Evolutionary conservation across 805 yeast genomes (phyloP).

Genomic region (Starmerella riodocensis): DNA sequence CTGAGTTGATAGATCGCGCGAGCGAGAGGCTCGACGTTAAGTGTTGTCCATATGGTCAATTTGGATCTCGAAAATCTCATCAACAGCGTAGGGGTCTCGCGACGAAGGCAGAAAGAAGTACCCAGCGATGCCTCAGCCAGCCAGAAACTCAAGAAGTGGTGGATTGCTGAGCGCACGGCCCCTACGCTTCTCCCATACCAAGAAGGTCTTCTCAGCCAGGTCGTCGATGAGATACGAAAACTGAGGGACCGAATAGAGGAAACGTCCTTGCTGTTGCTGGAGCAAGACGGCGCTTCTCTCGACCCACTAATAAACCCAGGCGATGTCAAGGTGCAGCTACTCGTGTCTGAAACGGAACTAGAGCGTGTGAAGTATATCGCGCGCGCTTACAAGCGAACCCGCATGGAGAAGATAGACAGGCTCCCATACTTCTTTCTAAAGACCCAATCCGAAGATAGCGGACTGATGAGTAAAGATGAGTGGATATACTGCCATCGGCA

Average conservation of each 20-base stretch:
- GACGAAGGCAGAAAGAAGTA: neutral
- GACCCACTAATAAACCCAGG: slow-evolving; percentile 1
- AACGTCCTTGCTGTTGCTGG: slow-evolving; percentile 64
- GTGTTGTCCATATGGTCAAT: too few relatives aligned
- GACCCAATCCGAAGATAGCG: slow-evolving; percentile 21
- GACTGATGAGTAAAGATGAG: slow-evolving; percentile 15
- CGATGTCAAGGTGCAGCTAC: slow-evolving; percentile 61
- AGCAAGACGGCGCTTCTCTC: slow-evolving; percentile 7
- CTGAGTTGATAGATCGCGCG: too few relatives aligned
- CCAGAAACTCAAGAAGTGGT: slow-evolving; percentile 39
- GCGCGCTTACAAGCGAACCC: slow-evolving; percentile 66
- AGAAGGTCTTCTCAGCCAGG: slow-evolving; percentile 41
- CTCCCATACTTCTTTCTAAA: slow-evolving; percentile 39
- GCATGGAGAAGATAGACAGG: slow-evolving; percentile 59
- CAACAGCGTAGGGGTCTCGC: slow-evolving; percentile 48
- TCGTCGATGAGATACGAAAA: slow-evolving; percentile 44
- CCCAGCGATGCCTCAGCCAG: slow-evolving; percentile 9
- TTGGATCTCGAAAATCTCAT: slow-evolving; percentile 40
- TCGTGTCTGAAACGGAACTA: slow-evolving; percentile 81
- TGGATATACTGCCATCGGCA: slow-evolving; percentile 33
- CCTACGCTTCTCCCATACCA: slow-evolving; percentile 80
- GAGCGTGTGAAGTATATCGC: slow-evolving; percentile 74
- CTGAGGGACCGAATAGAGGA: slow-evolving; percentile 67
- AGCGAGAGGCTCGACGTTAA: too few relatives aligned
- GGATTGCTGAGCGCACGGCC: slow-evolving; percentile 75